Evolutionary conservation across 2,329 filamentous ascomycete genomes (phyloP), one percentile per base, ranked within the genome.

Genomic region (Colletotrichum ledebouriae): DNA sequence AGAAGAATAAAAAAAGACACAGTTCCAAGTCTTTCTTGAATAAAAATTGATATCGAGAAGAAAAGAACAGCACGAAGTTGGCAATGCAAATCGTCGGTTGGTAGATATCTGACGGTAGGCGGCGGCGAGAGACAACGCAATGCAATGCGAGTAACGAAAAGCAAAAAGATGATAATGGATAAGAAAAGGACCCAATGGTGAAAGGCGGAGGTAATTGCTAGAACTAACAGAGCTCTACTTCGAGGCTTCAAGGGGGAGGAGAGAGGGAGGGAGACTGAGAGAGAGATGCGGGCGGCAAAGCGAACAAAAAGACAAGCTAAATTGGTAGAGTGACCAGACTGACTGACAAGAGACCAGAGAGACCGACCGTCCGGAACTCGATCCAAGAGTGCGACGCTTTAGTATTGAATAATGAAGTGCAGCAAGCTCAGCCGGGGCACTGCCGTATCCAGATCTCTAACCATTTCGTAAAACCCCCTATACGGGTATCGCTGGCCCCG

Each of bases 191-290:
- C 72, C 74, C 71, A 76, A 70, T 75, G 53, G 71, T 71, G 72
- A 71, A 76, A 75, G 75, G 73, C 73, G 71, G 76, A 78, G 67
- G 67, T 69, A 69, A 69, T 69, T 69, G 67, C 67, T 52, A 69
- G 63, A 83, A 81, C 83, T 85, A 78, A 82, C 82, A 79, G 84
- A 85, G 83, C 81, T 82, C 78, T 81, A 80, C 77, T 77, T 77
- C 74, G 13, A 73, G 73, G 25, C 77, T 77, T 77, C 74, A 20
- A 73, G 73, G 25, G 25, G 25, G 4, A 25, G 25, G 25, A 25
- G 65, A 72, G 53, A 64, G 63, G 62, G 49, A 22, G 37, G 33
- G 37, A 33, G 53, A 70, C 62, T 63, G 59, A 57, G 72, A 71
- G 41, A 52, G 66, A 71, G 44, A 20, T 15, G 13, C 12, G 33